These are phyloP conservation scores for Nematocida homosporus DNA, from an alignment of 371 early-diverging fungal species.

Conservation along the genomic window DNA sequence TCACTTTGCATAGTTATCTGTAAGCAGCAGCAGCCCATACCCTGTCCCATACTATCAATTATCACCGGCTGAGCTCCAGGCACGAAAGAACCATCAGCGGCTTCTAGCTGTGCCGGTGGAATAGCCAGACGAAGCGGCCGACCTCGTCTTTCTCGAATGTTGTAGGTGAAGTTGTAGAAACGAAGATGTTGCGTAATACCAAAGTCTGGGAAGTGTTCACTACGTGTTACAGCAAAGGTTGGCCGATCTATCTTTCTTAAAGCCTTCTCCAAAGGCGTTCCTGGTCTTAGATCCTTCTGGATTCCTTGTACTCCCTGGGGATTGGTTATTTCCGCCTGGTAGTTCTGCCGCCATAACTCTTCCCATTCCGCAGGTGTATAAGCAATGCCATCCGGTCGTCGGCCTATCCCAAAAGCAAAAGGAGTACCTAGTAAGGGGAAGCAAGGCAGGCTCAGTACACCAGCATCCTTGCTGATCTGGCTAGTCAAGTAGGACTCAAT, in stretches of 20 bases:
- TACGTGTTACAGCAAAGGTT: constrained; percentile 50
- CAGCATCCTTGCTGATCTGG: constrained; percentile 9
- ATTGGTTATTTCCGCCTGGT: background rate
- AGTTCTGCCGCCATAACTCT: background rate
- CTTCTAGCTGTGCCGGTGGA: constrained; percentile 28
- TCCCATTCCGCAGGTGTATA: constrained; percentile 6
- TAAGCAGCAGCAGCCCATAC: constrained; percentile 96
- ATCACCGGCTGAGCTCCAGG: constrained; percentile 75
- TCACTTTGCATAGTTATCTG: constrained; percentile 97
- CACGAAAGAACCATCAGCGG: background rate
- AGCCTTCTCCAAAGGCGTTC: constrained; percentile 17
- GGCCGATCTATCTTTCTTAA: constrained; percentile 8
- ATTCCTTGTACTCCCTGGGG: background rate
- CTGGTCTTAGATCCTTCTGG: background rate
- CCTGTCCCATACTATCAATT: constrained; percentile 97
- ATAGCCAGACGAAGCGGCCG: constrained; percentile 37
- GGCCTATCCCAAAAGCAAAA: constrained; percentile 33
- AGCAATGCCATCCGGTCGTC: background rate
- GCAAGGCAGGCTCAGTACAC: constrained; percentile 36
- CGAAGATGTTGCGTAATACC: constrained; percentile 59
- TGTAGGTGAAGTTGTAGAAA: constrained; percentile 59
- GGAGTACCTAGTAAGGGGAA: constrained; percentile 42
- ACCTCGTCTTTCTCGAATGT: constrained; percentile 61
- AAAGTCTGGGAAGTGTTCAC: constrained; percentile 62
- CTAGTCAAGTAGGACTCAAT: constrained; percentile 4